These are phyloP conservation scores for Podila epigama DNA, from an alignment of 192 early-diverging fungal species.

Conservation along the genomic window DNA sequence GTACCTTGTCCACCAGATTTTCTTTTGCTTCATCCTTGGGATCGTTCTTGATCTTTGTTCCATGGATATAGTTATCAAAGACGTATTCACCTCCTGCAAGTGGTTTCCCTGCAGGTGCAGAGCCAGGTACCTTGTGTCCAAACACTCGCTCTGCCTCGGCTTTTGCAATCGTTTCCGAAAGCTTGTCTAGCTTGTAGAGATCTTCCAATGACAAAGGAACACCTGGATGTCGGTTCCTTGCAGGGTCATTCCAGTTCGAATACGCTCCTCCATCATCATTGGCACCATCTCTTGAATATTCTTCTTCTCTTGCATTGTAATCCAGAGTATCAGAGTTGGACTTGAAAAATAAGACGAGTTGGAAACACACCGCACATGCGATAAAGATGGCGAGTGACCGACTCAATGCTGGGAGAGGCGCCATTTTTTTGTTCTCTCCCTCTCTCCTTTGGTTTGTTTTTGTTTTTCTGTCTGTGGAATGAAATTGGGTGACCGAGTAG, in stretches of 20 bases:
- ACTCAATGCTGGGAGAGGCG: slow-evolving; percentile 15
- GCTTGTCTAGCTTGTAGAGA: slow-evolving; percentile 13
- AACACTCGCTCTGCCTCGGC: slow-evolving; percentile 21
- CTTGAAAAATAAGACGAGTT: slow-evolving; percentile 30
- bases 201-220: slow-evolving; percentile 27
- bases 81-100: too few species aligned
- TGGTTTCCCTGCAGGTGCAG: too few species aligned
- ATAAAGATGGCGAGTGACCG: slow-evolving; percentile 24
- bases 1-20: slow-evolving; percentile 10
- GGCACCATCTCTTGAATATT: not conserved
- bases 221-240: slow-evolving; percentile 29
- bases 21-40: not conserved
- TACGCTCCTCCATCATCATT: too few species aligned
- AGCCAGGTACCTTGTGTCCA: slow-evolving; percentile 14
- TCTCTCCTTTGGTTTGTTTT: not conserved
- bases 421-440: not conserved
- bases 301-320: not conserved
- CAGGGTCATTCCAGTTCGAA: slow-evolving; percentile 20
- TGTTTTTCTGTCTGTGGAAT: too few species aligned
- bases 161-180: slow-evolving; percentile 23
- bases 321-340: slow-evolving; percentile 7
- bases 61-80: slow-evolving; percentile 42
- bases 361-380: slow-evolving; percentile 20
- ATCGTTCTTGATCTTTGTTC: slow-evolving; percentile 16
- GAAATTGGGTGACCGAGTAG: too few species aligned